These are phyloP conservation scores for Lactuca sativa DNA, from an alignment of 129 eudicot species.

Conservation along the genomic window DNA sequence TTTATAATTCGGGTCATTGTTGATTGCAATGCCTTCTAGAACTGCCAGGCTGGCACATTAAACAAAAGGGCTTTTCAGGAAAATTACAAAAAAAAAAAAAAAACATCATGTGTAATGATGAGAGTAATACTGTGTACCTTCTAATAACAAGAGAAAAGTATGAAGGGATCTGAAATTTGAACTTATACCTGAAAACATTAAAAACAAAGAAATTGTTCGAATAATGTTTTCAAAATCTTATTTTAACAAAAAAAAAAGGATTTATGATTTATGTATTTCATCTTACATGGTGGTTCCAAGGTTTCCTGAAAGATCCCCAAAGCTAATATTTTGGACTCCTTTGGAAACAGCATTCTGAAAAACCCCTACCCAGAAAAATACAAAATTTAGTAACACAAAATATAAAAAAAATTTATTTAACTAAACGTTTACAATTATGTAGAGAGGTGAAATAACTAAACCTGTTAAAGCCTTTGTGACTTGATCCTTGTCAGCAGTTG, in stretches of 20 bases:
- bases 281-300: slow-evolving; percentile 90
- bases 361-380: slow-evolving; percentile 55
- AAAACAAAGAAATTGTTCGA: background rate
- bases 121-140: slow-evolving; percentile 49
- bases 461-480: slow-evolving; percentile 98
- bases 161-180: slow-evolving; percentile 91
- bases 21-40: slow-evolving; percentile 90
- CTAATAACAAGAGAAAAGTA: slow-evolving; percentile 95
- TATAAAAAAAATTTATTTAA: too few relatives aligned
- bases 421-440: slow-evolving; percentile 2
- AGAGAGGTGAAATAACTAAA: slow-evolving; percentile 33
- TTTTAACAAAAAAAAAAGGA: background rate
- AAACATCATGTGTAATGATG: background rate
- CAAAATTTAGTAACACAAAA: slow-evolving; percentile 29
- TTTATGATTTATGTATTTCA: background rate
- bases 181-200: slow-evolving; percentile 72
- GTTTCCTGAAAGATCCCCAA: slow-evolving; percentile 90
- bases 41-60: slow-evolving; percentile 83
- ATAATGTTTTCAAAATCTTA: background rate
- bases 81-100: background rate
- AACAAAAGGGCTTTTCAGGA: slow-evolving; percentile 5
- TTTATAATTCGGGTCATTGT: slow-evolving; percentile 82
- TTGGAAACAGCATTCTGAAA: slow-evolving; percentile 78
- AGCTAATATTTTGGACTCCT: slow-evolving; percentile 90
- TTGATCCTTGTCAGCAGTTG: slow-evolving; percentile 83